Conservation (phyloP, 2,329 filamentous ascomycete genomes). For the Scytalidium lignicola region DNA sequence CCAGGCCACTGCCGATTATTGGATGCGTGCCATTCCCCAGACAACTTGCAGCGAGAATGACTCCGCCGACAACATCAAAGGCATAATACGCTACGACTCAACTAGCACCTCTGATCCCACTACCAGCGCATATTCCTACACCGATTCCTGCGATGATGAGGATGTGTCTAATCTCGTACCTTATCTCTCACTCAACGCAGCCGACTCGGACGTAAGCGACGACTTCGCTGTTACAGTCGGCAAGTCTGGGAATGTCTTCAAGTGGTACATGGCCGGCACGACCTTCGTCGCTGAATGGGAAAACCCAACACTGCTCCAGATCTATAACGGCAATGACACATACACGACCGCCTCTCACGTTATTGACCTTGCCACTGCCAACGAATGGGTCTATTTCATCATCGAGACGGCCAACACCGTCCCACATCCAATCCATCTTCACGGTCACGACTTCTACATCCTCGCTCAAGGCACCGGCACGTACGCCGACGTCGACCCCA, state of each 20-base stretch:
- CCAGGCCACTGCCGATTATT: constrained; percentile 37
- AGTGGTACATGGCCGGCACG: constrained; percentile 43
- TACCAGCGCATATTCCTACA: no score
- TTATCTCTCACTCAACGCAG: no score
- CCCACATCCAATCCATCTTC: constrained; percentile 37
- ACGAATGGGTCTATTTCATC: constrained; percentile 25
- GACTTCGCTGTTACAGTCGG: no score
- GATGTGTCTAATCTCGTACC: no score
- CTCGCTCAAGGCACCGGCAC: constrained; percentile 40
- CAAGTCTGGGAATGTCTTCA: no score
- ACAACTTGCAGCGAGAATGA: constrained; percentile 33
- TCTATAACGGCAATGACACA: constrained; percentile 21
- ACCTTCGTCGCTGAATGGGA: constrained; percentile 42
- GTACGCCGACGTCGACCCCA: constrained; percentile 23
- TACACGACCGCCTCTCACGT: constrained; percentile 18
- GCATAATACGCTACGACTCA: no score
- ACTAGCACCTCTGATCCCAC: no score
- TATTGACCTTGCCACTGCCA: constrained; percentile 29
- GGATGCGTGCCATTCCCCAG: constrained; percentile 47
- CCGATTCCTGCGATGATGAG: no score
- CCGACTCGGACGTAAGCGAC: no score
- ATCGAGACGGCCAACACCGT: constrained; percentile 18
- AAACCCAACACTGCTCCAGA: constrained; percentile 38
- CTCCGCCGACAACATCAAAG: constrained; percentile 34
- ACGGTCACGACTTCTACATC: constrained; percentile 45